Percentiles rank a stretch among this genome's conserved stretches.
phyloP scores from a whole-genome alignment of 805 yeast genomes.

The Candida incommunis region DNA sequence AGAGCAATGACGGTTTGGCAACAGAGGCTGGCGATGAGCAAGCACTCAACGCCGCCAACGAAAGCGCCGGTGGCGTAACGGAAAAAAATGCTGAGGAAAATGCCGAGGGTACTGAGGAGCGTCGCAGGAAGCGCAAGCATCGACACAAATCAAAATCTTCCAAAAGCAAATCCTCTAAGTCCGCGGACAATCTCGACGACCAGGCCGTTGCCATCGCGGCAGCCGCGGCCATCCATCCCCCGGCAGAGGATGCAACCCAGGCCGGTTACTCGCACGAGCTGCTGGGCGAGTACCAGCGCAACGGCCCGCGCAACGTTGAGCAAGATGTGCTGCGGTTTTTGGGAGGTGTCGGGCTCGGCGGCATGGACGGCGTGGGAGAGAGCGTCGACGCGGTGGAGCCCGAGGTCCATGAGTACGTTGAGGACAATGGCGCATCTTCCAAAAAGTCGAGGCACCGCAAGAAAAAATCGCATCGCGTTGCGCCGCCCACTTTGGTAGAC shows the following conservation, averaged over 20 bases:
- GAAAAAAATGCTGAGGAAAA: too few species aligned
- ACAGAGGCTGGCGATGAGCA: too few species aligned
- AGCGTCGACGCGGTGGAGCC: background rate
- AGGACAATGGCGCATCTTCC: background rate
- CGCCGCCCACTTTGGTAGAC: background rate
- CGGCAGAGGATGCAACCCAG: background rate
- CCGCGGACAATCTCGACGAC: background rate
- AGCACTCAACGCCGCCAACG: too few species aligned
- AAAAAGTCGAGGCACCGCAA: background rate
- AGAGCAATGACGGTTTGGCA: too few species aligned
- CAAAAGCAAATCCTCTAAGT: background rate
- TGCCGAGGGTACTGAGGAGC: too few species aligned
- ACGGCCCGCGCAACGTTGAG: constrained; percentile 1
- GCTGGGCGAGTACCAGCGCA: background rate
- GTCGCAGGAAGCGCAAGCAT: too few species aligned
- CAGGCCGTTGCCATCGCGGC: background rate
- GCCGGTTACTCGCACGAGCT: background rate
- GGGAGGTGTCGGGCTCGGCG: background rate
- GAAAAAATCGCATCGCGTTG: too few species aligned
- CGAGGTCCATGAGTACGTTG: background rate
- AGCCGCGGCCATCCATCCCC: background rate
- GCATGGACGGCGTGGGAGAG: too few species aligned
- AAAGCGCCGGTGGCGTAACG: too few species aligned
- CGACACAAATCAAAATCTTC: background rate
- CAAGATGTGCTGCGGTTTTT: background rate